Evolutionary conservation across 2,329 filamentous ascomycete species (phyloP).

Genomic region (Eutypa lata): DNA sequence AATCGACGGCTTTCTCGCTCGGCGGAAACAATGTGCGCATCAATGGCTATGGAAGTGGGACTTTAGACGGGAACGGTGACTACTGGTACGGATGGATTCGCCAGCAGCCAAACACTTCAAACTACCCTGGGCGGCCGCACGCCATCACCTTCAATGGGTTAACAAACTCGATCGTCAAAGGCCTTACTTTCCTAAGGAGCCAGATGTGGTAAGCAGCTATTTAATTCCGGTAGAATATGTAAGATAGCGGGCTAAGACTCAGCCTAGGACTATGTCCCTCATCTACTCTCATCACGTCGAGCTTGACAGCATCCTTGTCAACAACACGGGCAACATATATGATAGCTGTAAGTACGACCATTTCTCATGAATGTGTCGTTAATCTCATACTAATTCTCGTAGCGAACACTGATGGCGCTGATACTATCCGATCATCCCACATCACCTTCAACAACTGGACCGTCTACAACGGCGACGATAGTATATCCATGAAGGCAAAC

Average conservation of each 20-base stretch:
- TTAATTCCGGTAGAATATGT: neutral
- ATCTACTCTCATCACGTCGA: constrained; percentile 39
- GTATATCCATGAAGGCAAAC: constrained; percentile 20
- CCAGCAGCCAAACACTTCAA: constrained; percentile 36
- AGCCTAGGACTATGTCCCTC: constrained; percentile 44
- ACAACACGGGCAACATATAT: constrained; percentile 34
- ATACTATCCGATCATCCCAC: constrained; percentile 20
- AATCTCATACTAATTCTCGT: neutral
- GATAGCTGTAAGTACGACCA: constrained; percentile 15
- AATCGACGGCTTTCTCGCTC: constrained; percentile 51
- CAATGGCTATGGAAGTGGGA: constrained; percentile 48
- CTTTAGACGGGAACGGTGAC: constrained; percentile 56
- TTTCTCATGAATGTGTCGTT: too few species aligned
- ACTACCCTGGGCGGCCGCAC: constrained; percentile 47
- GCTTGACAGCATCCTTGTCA: constrained; percentile 44
- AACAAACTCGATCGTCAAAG: constrained; percentile 41
- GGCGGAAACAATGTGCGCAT: constrained; percentile 50
- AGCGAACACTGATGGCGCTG: constrained; percentile 32
- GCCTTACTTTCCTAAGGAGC: constrained; percentile 42
- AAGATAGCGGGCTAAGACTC: too few species aligned
- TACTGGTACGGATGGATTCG: constrained; percentile 46
- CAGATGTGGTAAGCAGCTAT: constrained; percentile 45
- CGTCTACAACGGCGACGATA: constrained; percentile 22
- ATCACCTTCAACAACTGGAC: constrained; percentile 26
- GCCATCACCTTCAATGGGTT: constrained; percentile 44